These are phyloP conservation scores for Austroboletus festivus DNA, from an alignment of 768 basidiomycete genomes.

Conservation along the genomic window DNA sequence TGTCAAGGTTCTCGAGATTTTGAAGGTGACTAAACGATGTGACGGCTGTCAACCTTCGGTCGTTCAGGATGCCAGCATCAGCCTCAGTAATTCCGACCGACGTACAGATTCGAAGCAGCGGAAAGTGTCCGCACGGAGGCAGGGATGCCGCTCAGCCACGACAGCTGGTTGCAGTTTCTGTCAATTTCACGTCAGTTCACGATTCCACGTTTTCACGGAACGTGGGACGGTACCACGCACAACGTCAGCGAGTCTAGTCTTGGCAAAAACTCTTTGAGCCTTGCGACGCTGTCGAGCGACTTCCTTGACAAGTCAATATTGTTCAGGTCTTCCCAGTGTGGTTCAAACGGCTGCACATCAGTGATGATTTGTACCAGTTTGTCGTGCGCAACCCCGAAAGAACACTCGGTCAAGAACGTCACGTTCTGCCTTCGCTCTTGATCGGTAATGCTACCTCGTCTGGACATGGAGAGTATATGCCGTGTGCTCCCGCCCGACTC, in stretches of 20 bases:
- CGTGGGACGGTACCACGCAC: slow-evolving; percentile 45
- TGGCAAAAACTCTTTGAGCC: slow-evolving; percentile 88
- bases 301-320: slow-evolving; percentile 68
- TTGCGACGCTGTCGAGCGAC: slow-evolving; percentile 59
- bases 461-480: slow-evolving; percentile 45
- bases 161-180: slow-evolving; percentile 71
- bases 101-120: slow-evolving; percentile 69
- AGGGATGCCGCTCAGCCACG: slow-evolving; percentile 81
- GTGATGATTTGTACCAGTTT: slow-evolving; percentile 89
- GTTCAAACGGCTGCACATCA: slow-evolving; percentile 91
- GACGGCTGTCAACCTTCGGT: slow-evolving; percentile 69
- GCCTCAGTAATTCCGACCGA: slow-evolving; percentile 7
- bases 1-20: slow-evolving; percentile 85
- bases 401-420: slow-evolving; percentile 92
- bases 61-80: slow-evolving; percentile 15
- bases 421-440: slow-evolving; percentile 39
- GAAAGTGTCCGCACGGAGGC: slow-evolving; percentile 70
- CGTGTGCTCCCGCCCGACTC: slow-evolving; percentile 31
- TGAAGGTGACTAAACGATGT: slow-evolving; percentile 86
- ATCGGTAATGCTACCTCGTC: slow-evolving; percentile 36
- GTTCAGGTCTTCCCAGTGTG: slow-evolving; percentile 83
- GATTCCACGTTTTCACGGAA: slow-evolving; percentile 1
- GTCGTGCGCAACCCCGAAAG: slow-evolving; percentile 93
- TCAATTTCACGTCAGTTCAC: slow-evolving; percentile 17
- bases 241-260: slow-evolving; percentile 69